Percentiles rank a stretch among this genome's conserved stretches.
phyloP scores from a whole-genome alignment of 495 filamentous ascomycete genomes.

The Penicillium nucicola region DNA sequence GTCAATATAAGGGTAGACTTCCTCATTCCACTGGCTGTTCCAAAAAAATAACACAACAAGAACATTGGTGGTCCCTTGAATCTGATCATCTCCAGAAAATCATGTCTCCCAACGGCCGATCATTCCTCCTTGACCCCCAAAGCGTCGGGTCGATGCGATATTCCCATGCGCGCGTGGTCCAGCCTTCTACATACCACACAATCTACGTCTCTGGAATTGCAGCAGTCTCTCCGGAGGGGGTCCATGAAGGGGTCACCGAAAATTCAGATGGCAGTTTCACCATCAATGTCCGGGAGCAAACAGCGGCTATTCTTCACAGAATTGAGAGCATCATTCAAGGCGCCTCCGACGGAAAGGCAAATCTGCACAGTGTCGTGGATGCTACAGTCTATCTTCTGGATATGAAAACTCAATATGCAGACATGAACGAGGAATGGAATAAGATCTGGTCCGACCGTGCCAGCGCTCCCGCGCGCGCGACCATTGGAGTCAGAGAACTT shows the following conservation, averaged over 20 bases:
- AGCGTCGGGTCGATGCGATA: conserved; percentile 23
- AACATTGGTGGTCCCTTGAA: no score
- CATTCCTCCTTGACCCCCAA: conserved; percentile 34
- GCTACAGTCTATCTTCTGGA: conserved; percentile 32
- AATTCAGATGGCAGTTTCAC: conserved; percentile 28
- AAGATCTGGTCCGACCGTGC: conserved; percentile 29
- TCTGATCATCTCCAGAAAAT: no score
- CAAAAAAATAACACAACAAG: no score
- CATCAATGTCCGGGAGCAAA: conserved; percentile 29
- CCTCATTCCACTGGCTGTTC: no score
- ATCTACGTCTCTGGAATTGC: conserved; percentile 35
- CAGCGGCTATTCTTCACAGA: conserved; percentile 27
- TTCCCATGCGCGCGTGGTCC: conserved; percentile 29
- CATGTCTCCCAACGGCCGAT: conserved; percentile 30
- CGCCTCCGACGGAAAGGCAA: conserved; percentile 26
- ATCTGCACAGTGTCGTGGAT: conserved; percentile 31
- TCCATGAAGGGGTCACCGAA: conserved; percentile 25
- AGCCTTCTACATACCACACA: conserved; percentile 26
- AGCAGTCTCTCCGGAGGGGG: conserved; percentile 14
- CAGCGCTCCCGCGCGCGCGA: conserved; percentile 32
- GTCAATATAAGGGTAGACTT: no score
- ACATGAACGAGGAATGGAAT: conserved; percentile 42
- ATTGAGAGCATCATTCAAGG: conserved; percentile 35
- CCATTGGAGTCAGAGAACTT: conserved; percentile 32
- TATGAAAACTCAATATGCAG: conserved; percentile 35